A percentile compares a stretch with the other conserved stretches of the same genome.
phyloP scores from a whole-genome alignment of 164 flowering plant species.

The Magnolia officinalis region DNA sequence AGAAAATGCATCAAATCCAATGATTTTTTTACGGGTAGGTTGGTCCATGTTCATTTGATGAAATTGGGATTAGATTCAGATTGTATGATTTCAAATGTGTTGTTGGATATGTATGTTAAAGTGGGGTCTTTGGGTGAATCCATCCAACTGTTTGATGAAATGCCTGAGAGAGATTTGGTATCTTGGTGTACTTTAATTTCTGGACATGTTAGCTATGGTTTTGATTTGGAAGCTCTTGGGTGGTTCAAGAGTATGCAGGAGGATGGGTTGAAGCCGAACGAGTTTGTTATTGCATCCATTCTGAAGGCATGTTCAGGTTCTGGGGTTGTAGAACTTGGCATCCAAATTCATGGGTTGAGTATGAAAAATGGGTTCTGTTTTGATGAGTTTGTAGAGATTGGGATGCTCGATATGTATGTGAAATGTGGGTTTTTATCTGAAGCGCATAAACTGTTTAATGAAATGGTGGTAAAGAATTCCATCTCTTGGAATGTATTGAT shows the following conservation, averaged over 20 bases:
- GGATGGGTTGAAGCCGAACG: slow-evolving; percentile 11
- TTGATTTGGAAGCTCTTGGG: slow-evolving; percentile 5
- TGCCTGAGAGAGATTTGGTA: slow-evolving; percentile 7
- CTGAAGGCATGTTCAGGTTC: slow-evolving; percentile 10
- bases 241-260: slow-evolving; percentile 7
- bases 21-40: slow-evolving; percentile 5
- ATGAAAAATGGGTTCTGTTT: neutral
- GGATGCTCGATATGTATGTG: slow-evolving; percentile 13
- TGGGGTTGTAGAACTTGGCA: slow-evolving; percentile 15
- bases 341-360: slow-evolving; percentile 6
- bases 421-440: slow-evolving; percentile 8
- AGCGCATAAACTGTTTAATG: slow-evolving; percentile 3
- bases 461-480: neutral
- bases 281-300: slow-evolving; percentile 12
- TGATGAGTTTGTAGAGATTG: slow-evolving; percentile 10
- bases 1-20: slow-evolving; percentile 10
- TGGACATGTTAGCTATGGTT: slow-evolving; percentile 5
- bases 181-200: slow-evolving; percentile 16
- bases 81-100: slow-evolving; percentile 1
- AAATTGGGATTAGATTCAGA: slow-evolving; percentile 7
- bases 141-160: slow-evolving; percentile 12
- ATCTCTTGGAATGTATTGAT: slow-evolving; percentile 16
- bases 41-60: slow-evolving; percentile 12
- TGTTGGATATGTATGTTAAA: slow-evolving; percentile 18
- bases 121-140: neutral